phyloP scores from a whole-genome alignment of 306 rosid genomes.

The Lupinus albus region DNA sequence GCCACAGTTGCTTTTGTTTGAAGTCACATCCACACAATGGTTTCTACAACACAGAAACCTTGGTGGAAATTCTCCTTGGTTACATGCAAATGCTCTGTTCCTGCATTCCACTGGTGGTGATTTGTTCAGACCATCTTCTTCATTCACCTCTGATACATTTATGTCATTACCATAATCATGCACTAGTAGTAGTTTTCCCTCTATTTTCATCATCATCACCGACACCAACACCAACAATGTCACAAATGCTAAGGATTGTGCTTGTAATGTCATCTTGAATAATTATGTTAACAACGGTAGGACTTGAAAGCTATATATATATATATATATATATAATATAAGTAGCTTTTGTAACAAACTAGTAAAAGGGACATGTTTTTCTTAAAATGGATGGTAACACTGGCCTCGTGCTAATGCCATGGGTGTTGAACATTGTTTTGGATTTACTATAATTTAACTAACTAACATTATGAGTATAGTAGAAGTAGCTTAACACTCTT shows the following conservation, averaged over 20 bases:
- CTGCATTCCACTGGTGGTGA: conserved; percentile 46
- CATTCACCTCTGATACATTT: conserved; percentile 36
- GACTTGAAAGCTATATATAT: conserved; percentile 1
- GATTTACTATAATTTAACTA: neutral
- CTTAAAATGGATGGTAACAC: conserved; percentile 33
- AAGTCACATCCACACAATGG: conserved; percentile 53
- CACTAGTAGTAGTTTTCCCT: neutral
- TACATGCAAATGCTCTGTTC: conserved; percentile 43
- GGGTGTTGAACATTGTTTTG: conserved; percentile 13
- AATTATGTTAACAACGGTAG: neutral
- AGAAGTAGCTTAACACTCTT: neutral
- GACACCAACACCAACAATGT: conserved; percentile 1
- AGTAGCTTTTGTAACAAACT: neutral
- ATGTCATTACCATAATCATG: too few species aligned
- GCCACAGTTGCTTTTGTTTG: conserved; percentile 56
- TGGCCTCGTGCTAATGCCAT: conserved; percentile 13
- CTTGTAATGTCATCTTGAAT: conserved; percentile 25
- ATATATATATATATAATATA: too few species aligned
- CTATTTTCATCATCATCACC: conserved; percentile 21
- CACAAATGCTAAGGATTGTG: conserved; percentile 28
- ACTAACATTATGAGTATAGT: neutral
- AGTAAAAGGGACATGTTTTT: conserved; percentile 38
- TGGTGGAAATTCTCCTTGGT: conserved; percentile 33
- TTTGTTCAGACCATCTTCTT: neutral
- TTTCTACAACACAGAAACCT: conserved; percentile 50